Percentiles rank a stretch among this genome's conserved stretches.
Evolutionary conservation across 441 rosid genomes (phyloP).

Genomic region (Gossypium laxum): DNA sequence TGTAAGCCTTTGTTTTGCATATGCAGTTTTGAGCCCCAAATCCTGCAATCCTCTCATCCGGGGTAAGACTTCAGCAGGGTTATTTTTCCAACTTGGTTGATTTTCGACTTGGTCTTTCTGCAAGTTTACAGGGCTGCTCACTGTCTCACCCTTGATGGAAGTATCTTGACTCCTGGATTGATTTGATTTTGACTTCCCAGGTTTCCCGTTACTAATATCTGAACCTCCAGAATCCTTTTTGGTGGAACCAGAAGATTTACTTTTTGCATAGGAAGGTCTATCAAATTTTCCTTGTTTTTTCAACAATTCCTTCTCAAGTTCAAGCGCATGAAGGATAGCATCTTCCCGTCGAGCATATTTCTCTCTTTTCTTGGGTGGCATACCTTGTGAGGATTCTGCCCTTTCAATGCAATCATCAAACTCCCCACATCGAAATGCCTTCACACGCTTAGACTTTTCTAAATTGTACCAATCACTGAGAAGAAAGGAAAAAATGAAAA

Average conservation of each 20-base stretch:
- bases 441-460: conserved; percentile 96
- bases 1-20: conserved; percentile 47
- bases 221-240: conserved; percentile 43
- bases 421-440: conserved; percentile 94
- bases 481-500: conserved; percentile 7
- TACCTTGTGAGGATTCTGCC: conserved; percentile 69
- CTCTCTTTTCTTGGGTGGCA: conserved; percentile 82
- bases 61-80: conserved; percentile 41
- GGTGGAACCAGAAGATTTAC: conserved; percentile 29
- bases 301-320: conserved; percentile 71
- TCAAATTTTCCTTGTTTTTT: conserved; percentile 45
- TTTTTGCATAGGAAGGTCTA: conserved; percentile 26
- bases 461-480: conserved; percentile 96
- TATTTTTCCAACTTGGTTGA: conserved; percentile 37
- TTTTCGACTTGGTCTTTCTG: conserved; percentile 33
- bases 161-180: conserved; percentile 26
- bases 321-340: conserved; percentile 97
- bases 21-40: conserved; percentile 53
- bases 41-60: conserved; percentile 88
- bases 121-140: conserved; percentile 16
- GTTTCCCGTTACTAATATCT: conserved; percentile 33
- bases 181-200: conserved; percentile 24
- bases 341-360: conserved; percentile 98
- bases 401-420: conserved; percentile 88
- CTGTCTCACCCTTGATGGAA: conserved; percentile 27